A percentile compares a stretch with the other conserved stretches of the same genome.
Conservation (phyloP, 495 filamentous ascomycete genomes). For the Hypomontagnella submonticulosa region DNA sequence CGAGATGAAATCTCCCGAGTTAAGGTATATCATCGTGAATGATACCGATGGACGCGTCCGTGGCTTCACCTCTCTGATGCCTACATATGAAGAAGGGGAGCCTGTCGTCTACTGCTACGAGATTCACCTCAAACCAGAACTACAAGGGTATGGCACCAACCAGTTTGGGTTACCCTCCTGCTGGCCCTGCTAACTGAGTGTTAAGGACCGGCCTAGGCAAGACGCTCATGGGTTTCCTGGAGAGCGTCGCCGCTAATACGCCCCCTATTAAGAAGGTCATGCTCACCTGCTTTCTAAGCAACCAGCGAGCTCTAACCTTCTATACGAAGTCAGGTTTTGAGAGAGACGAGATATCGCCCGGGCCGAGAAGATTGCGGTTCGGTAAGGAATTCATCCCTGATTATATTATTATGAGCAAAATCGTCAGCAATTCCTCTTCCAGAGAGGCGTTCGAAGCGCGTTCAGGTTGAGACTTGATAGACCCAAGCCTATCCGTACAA, state of each 20-base stretch:
- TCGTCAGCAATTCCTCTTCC: constrained; percentile 41
- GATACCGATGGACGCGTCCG: constrained; percentile 48
- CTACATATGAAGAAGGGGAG: constrained; percentile 79
- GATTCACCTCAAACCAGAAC: constrained; percentile 71
- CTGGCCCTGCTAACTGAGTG: constrained; percentile 14
- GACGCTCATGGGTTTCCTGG: constrained; percentile 57
- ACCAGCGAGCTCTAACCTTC: constrained; percentile 68
- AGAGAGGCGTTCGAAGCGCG: no score
- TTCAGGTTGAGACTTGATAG: no score
- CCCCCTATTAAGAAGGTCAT: constrained; percentile 75
- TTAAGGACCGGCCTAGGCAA: constrained; percentile 59
- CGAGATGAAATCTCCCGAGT: constrained; percentile 80
- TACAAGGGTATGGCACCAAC: constrained; percentile 57
- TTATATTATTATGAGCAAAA: constrained; percentile 79
- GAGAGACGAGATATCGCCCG: constrained; percentile 73
- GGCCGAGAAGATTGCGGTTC: constrained; percentile 68
- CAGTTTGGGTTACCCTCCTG: not conserved
- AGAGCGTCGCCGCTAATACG: constrained; percentile 55
- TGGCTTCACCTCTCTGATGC: constrained; percentile 85
- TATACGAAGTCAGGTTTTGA: constrained; percentile 76
- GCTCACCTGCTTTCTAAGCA: constrained; percentile 83
- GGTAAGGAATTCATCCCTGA: constrained; percentile 72
- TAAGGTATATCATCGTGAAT: constrained; percentile 73
- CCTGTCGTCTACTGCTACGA: constrained; percentile 90
- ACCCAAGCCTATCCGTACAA: no score